Evolutionary conservation across 108 stramenopile genomes (phyloP), one percentile per base, ranked within the genome.

Genomic region (Cyclotella sp.): DNA sequence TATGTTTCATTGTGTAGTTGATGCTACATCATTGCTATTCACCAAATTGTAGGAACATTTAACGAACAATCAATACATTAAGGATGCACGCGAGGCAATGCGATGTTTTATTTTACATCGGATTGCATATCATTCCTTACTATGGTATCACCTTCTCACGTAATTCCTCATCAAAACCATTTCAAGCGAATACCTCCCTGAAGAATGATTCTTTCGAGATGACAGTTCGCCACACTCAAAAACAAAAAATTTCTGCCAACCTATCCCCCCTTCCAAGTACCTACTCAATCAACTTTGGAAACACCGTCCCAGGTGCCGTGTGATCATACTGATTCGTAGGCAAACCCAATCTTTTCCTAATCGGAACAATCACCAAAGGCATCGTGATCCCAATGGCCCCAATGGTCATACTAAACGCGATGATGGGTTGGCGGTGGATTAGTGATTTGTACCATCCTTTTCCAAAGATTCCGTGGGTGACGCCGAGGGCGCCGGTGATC

Each of bases 251-350:
- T 2, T 34, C 34, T 34, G 34, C 34, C 34, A 6, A 24, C 55
- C 21, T 12, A 1, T 9, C 15, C 57, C 46, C 28, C 69, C 53
- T 51, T 34, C 57, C 27, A 59, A 46, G 28, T 26, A 58, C 63
- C 24, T 76, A 79, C 79, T 84, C 79, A 64, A 78, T 66, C 63
- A 76, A 88, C 61, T 91, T 92, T 46, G 94, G 94, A 68, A 77
- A 92, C 15, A 86, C 87, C n/a, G 84, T 82, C 34, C 81, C 81
- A 9, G 86, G 86, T 67, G 79, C 46, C 12, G 68, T 49, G 49
- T 88, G 80, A 79, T 95, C 91, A 79, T 93, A 95, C 80, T 95
- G 94, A 76, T 95, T 91, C 28, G 95, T 95, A 1, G 95, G 92
- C 49, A 93, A 59, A 47, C 89, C 89, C 78, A 95, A 41, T n/a